Base-by-base conservation (phyloP, 2,329 filamentous ascomycete species). In the Ophiostoma tasmaniense region DNA sequence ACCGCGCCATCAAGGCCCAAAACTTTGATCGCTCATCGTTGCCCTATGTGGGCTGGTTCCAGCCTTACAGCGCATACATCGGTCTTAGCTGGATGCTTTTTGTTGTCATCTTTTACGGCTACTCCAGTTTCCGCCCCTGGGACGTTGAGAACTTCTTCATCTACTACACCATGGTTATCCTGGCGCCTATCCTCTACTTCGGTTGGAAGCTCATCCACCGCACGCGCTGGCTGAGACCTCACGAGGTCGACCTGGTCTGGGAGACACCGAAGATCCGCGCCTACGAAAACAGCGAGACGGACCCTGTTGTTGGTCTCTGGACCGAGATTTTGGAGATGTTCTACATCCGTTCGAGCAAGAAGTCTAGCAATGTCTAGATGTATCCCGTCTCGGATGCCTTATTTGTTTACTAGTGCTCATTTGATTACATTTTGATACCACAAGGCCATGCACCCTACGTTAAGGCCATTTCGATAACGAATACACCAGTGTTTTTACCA, bases 131-230 rank as follows among this genome's bases (percentile, higher is more conserved):
- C 74, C 70, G 70, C 17, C 73, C 74, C 0, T 89, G 86, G 82
- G 76, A 77, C 30, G 78, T 81, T 22, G 77, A 81, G 3, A 79
- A 74, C 45, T 83, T 85, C 74, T 80, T 84, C 76, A 77, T 80
- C 22, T 84, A 84, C 78, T 87, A 87, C 76, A 83, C 82, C 35
- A 86, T 87, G 83, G 78, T 84, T 70, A 76, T 87, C 17, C 75
- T 88, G 30, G 81, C 82, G 0, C 81, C 83, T 8, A 74, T 85
- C 45, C 77, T 87, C 35, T 89, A 84, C 75, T 67, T 83, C 25
- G 80, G 80, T 73, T 91, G 87, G 86, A 91, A 91, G 78, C 8
- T 90, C 1, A 25, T 87, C 75, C 86, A 87, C 79, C 80, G 79
- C 69, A 90, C 88, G 1, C 81, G 81, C 70, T 79, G 69, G 33